Evolutionary conservation across 2,329 filamentous ascomycete genomes (phyloP), one percentile per base, ranked within the genome.

Genomic region (Venturia oleaginea): DNA sequence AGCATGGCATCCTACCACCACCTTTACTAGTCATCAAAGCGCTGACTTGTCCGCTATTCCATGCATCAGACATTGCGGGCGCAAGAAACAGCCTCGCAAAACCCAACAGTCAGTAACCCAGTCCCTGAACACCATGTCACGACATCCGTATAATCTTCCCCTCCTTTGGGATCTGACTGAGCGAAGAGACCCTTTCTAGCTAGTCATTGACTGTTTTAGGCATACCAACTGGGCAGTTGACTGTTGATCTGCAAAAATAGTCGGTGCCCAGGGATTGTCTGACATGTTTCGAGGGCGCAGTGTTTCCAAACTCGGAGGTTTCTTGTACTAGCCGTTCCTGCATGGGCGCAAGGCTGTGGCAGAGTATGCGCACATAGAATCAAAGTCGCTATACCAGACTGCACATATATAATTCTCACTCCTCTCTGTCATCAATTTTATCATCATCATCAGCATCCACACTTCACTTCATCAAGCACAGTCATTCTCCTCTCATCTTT

Each of bases 221-320:
- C 27, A n/a, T 37, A 32, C 51, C 51, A 11, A 34, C 15, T 57
- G 19, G 15, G 30, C 17, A 34, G 27, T 34, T 17, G 30, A 13
- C 30, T n/a, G 15, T 1, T 34, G 30, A n/a, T 34, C 13, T 17
- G 30, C 51, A 32, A 34, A 55, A 55, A 57, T 57, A 57, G 51
- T 57, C 51, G 34, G 30, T 34, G 51, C 30, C 51, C 27, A 22
- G 51, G 8, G 34, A 57, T 34, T 34, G 51, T 57, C 51, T 57
- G 51, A 57, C 51, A 57, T 57, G 51, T 57, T 34, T 57, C 51
- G 51, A n/a, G 17, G 51, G 51, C 51, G 51, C 51, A 57, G 51
- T 34, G 27, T 57, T 34, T 57, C 51, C 51, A 57, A 57, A 34
- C 27, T 19, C 51, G 4, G 51, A n/a, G 30, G 27, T 30, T 32